A percentile compares a stretch with the other conserved stretches of the same genome.
Conservation (phyloP, 768 basidiomycete species). For the Kwoniella bestiolae region DNA sequence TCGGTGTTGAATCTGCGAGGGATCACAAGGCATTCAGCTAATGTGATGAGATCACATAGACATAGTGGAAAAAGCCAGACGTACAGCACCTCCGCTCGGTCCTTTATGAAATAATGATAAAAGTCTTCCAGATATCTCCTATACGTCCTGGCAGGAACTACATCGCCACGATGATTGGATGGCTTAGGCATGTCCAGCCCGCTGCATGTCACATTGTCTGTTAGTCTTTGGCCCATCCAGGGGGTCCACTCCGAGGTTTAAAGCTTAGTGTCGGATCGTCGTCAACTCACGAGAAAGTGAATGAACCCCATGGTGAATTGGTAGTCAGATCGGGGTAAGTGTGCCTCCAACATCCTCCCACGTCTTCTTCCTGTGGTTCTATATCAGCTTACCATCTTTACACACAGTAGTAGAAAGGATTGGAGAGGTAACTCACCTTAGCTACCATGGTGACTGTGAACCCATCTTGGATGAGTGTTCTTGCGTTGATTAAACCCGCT, state of each 20-base stretch:
- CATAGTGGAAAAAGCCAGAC: background rate
- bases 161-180: background rate
- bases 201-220: too few species aligned
- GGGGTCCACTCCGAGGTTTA: too few species aligned
- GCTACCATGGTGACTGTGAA: slow-evolving; percentile 17
- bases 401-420: background rate
- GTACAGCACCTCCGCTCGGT: slow-evolving; percentile 1
- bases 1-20: slow-evolving; percentile 5
- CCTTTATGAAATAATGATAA: slow-evolving; percentile 18
- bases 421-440: background rate
- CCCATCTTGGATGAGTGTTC: slow-evolving; percentile 14
- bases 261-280: too few species aligned
- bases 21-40: too few species aligned
- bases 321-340: slow-evolving; percentile 23
- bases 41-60: background rate
- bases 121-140: slow-evolving; percentile 23
- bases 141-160: slow-evolving; percentile 22
- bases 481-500: slow-evolving; percentile 18
- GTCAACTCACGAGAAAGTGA: slow-evolving; percentile 23
- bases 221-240: too few species aligned
- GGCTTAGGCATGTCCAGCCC: slow-evolving; percentile 22
- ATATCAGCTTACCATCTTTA: background rate
- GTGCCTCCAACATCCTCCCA: slow-evolving; percentile 17
- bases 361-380: slow-evolving; percentile 1
- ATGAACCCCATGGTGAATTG: slow-evolving; percentile 24